Percentiles rank a stretch among this genome's conserved stretches.
These are phyloP conservation scores for Rosa persica DNA, from an alignment of 306 rosid genomes.

Conservation along the genomic window DNA sequence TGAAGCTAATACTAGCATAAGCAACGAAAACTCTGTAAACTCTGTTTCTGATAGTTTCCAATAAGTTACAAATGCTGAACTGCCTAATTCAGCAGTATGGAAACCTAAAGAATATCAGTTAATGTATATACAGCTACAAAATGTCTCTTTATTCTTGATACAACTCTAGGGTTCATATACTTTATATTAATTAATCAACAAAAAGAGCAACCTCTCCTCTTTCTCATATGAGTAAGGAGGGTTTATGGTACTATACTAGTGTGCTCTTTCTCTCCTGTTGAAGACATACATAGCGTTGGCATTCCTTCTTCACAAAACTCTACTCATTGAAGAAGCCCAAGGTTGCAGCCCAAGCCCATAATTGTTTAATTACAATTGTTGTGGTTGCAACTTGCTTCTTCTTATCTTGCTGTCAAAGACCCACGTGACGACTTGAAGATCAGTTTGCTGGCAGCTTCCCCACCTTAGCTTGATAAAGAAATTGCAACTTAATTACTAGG, in stretches of 20 bases:
- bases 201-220: conserved; percentile 32
- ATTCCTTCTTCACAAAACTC: too few relatives aligned
- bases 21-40: not conserved
- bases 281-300: too few relatives aligned
- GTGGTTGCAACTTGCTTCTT: too few relatives aligned
- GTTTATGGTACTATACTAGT: not conserved
- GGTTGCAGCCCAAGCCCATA: too few relatives aligned
- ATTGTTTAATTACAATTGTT: too few relatives aligned
- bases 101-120: not conserved
- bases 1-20: not conserved
- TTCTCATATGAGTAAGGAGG: conserved; percentile 12
- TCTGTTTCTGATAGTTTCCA: not conserved
- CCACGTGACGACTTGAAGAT: too few relatives aligned
- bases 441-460: too few relatives aligned
- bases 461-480: too few relatives aligned
- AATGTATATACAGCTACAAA: conserved; percentile 23
- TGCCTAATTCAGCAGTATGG: not conserved
- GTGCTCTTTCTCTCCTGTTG: not conserved
- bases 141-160: conserved; percentile 17
- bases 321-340: too few relatives aligned
- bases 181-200: conserved; percentile 19
- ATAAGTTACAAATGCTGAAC: not conserved
- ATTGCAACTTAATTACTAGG: too few relatives aligned
- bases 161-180: not conserved
- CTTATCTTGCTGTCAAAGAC: too few relatives aligned